Evolutionary conservation across 306 rosid species (phyloP), one percentile per base, ranked within the genome.

Genomic region (Hippophae rhamnoides): DNA sequence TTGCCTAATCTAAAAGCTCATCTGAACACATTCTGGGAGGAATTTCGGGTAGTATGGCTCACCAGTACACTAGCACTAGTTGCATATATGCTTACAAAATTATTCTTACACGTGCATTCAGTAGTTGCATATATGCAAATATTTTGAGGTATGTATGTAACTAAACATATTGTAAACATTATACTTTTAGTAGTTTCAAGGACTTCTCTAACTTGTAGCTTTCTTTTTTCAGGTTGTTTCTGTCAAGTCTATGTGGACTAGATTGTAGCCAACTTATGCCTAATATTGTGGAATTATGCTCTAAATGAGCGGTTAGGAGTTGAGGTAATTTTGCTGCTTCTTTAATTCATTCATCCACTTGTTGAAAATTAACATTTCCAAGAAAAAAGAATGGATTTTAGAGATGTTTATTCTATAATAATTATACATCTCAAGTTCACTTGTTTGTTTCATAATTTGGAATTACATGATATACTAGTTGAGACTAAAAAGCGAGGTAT

Each of bases 241-340:
- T 83, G 92, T 92, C 89, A 92, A 87, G 96, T 85, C 98, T 67
- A 85, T 90, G 95, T 92, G 96, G 98, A 83, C 92, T 27, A 81
- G 95, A 65, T 27, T 92, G 95, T 96, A 92, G 87, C 98, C 98
- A 18, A 72, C 86, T 10, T 92, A 87, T 81, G 98, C 98, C 96
- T 67, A 92, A 87, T 70, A 92, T 92, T n/a, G 98, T 92, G 92
- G 96, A 92, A 92, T 76, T 0, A 18, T 0, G 18, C 18, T 18
- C 18, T 18, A 18, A 18, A 18, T 18, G 0, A 18, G 18, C 18
- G 18, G 18, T 18, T 18, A 18, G 18, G 18, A 18, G 18, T 0
- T 18, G 0, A 18, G 18, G 18, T 18, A 18, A 18, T 18, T 18
- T 18, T 18, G 18, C 18, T 18, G 0, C 18, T 18, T 0, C 18